Percentiles rank a stretch among this genome's conserved stretches.
Evolutionary conservation across 1,284 basidiomycete species (phyloP).

Genomic region (Trametes versicolor): DNA sequence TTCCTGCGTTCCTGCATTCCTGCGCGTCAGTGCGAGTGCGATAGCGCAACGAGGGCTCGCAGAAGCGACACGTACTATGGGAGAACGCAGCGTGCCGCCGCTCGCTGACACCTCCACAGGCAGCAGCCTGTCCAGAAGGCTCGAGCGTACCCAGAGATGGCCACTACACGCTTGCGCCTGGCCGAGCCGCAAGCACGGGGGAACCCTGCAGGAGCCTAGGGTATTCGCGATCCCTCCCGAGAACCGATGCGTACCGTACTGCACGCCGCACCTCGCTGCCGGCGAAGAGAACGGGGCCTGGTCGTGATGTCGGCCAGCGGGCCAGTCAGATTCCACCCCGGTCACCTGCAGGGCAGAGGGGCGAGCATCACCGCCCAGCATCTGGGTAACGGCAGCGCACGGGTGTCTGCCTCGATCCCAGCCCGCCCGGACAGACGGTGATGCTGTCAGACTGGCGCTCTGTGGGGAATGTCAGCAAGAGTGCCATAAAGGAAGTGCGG

Average conservation of each 20-base stretch:
- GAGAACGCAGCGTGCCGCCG: constrained; percentile 2
- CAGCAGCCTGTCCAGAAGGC: constrained; percentile 8
- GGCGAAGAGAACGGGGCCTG: not conserved
- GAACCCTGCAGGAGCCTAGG: not conserved
- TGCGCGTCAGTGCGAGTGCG: not conserved
- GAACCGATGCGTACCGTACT: not conserved
- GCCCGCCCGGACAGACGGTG: not conserved
- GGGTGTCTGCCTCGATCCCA: not conserved
- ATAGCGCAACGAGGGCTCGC: not conserved
- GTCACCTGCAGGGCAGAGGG: not conserved
- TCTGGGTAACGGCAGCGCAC: not conserved
- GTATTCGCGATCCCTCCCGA: not conserved
- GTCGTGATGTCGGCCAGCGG: constrained; percentile 12
- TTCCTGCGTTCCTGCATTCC: not conserved
- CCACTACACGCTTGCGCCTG: not conserved
- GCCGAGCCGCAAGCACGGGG: not conserved
- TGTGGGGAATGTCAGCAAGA: constrained; percentile 13
- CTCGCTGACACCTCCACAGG: not conserved
- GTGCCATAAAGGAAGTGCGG: constrained; percentile 1
- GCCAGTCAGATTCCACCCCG: constrained; percentile 4
- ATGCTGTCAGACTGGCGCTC: constrained; percentile 7
- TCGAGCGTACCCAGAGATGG: not conserved
- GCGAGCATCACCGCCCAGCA: constrained; percentile 4
- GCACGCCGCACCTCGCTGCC: constrained; percentile 20
- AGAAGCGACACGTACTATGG: not conserved